phyloP scores from a whole-genome alignment of 257 asterid genomes.

The Plantago ovata region DNA sequence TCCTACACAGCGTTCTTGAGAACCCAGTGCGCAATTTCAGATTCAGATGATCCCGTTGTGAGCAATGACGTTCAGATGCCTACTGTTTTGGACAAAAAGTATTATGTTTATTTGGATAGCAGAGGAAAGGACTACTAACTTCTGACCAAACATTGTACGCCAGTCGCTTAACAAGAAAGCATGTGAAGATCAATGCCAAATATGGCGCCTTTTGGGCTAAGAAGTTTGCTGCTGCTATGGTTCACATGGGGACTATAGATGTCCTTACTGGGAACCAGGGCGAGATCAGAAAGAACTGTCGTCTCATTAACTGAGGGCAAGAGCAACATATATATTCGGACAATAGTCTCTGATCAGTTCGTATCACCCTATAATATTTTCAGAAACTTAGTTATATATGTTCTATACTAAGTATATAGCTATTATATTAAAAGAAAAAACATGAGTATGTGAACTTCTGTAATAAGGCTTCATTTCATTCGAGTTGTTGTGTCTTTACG shows the following conservation, averaged over 20 bases:
- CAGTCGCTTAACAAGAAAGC: conserved; percentile 19
- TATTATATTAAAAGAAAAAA: too few species aligned
- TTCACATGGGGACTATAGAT: conserved; percentile 32
- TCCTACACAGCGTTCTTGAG: conserved; percentile 19
- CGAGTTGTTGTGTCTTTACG: neutral
- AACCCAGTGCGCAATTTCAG: conserved; percentile 1
- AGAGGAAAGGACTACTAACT: conserved; percentile 24
- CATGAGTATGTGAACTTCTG: too few species aligned
- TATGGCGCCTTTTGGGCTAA: conserved; percentile 20
- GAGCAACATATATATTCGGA: neutral
- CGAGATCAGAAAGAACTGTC: conserved; percentile 23
- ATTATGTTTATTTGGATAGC: conserved; percentile 24
- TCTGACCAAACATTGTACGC: conserved; percentile 29
- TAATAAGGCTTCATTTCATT: conserved; percentile 5
- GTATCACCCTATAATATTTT: neutral
- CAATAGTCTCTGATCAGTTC: neutral
- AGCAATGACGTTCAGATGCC: conserved; percentile 35
- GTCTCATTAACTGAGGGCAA: neutral
- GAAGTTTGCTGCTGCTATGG: conserved; percentile 35
- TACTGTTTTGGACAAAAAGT: conserved; percentile 32
- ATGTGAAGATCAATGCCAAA: conserved; percentile 21
- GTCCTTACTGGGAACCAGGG: conserved; percentile 32
- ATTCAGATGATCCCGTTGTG: conserved; percentile 7
- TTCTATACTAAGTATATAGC: too few species aligned
- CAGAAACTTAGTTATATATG: too few species aligned